These are phyloP conservation scores for Chaetoceros muelleri DNA, from an alignment of 108 stramenopile genomes.

Conservation along the genomic window DNA sequence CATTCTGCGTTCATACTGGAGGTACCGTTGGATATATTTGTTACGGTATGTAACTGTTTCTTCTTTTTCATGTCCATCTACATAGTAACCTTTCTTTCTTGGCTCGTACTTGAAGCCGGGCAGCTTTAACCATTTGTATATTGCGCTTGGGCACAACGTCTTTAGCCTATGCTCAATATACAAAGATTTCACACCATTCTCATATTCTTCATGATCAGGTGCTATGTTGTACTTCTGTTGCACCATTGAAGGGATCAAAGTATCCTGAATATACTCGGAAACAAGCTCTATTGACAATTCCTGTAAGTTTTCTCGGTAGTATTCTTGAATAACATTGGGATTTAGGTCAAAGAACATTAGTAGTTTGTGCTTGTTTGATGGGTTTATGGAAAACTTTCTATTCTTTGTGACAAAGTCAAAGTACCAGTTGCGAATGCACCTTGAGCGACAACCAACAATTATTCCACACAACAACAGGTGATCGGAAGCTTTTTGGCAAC, in stretches of 20 bases:
- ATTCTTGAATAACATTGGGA: not conserved
- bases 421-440: no score
- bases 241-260: not conserved
- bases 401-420: no score
- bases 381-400: no score
- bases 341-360: no score
- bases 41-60: not conserved
- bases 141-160: not conserved
- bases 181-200: not conserved
- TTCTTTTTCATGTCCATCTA: constrained; percentile 8
- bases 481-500: no score
- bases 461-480: no score
- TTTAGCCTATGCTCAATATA: not conserved
- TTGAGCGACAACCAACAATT: no score
- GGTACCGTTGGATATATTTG: constrained; percentile 2
- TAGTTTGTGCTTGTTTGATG: no score
- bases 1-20: constrained; percentile 1
- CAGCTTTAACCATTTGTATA: not conserved
- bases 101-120: constrained; percentile 7
- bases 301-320: not conserved
- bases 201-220: not conserved
- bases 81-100: constrained; percentile 11
- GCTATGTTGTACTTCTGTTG: not conserved
- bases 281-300: not conserved
- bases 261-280: not conserved